These are phyloP conservation scores for Mucor plumbeus DNA, from an alignment of 371 early-diverging fungal species.

Conservation along the genomic window DNA sequence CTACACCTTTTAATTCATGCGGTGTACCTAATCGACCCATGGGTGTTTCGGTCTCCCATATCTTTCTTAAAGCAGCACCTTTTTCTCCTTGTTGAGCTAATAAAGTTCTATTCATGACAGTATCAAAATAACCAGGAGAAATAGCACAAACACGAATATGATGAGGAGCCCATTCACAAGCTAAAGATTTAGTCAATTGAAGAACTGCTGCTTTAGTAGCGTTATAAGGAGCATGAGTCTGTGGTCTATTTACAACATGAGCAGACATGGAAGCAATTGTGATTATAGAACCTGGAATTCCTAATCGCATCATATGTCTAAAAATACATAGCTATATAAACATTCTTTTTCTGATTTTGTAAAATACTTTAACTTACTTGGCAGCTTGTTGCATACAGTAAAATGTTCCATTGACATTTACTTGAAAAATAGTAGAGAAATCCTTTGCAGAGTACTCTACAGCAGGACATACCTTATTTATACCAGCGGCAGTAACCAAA, in stretches of 20 bases:
- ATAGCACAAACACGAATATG: conserved; percentile 49
- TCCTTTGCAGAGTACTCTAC: conserved; percentile 25
- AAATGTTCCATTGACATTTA: conserved; percentile 39
- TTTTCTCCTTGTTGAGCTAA: conserved; percentile 38
- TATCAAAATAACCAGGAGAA: conserved; percentile 51
- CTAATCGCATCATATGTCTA: conserved; percentile 44
- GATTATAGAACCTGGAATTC: conserved; percentile 42
- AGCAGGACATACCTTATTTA: conserved; percentile 25
- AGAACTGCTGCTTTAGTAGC: conserved; percentile 53
- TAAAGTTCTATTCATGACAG: conserved; percentile 39
- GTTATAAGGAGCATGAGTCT: conserved; percentile 48
- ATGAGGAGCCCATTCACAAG: conserved; percentile 54
- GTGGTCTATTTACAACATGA: conserved; percentile 44
- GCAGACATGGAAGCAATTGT: conserved; percentile 53
- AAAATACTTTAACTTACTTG: conserved; percentile 5
- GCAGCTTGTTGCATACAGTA: conserved; percentile 47
- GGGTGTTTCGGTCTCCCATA: conserved; percentile 43
- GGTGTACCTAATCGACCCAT: conserved; percentile 43
- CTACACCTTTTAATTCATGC: conserved; percentile 46
- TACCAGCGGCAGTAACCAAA: conserved; percentile 94
- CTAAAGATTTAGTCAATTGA: conserved; percentile 47
- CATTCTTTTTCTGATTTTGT: neutral
- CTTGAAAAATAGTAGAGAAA: conserved; percentile 30
- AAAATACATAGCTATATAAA: too few relatives aligned
- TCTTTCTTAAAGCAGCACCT: conserved; percentile 30